Evolutionary conservation across 805 yeast genomes (phyloP).

Genomic region (Scheffersomyces amazonensis): DNA sequence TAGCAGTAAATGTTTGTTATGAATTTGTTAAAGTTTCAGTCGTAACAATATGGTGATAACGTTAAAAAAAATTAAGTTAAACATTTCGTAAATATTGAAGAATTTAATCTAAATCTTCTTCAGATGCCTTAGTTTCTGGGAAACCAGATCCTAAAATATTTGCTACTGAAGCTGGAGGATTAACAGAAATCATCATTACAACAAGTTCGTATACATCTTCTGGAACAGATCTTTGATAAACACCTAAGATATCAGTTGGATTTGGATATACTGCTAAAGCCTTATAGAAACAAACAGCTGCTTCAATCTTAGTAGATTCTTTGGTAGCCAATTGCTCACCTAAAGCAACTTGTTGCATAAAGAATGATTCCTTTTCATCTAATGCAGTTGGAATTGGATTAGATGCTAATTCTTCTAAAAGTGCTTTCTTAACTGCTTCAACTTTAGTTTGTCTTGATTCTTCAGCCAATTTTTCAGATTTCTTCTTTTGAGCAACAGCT

Average conservation of each 20-base stretch:
- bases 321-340: conserved; percentile 78
- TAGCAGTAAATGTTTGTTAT: no score
- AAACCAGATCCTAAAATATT: conserved; percentile 54
- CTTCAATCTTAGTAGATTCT: conserved; percentile 69
- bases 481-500: conserved; percentile 58
- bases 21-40: no score
- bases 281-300: conserved; percentile 90
- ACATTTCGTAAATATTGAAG: no score
- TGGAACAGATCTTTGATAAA: conserved; percentile 87
- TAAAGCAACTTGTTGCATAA: conserved; percentile 75
- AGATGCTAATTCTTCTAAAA: conserved; percentile 59
- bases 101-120: conserved; percentile 35
- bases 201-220: conserved; percentile 78
- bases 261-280: conserved; percentile 92
- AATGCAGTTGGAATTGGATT: conserved; percentile 76
- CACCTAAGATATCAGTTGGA: conserved; percentile 86
- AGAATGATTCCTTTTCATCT: conserved; percentile 69
- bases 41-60: no score
- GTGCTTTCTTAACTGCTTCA: conserved; percentile 56
- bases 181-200: conserved; percentile 84
- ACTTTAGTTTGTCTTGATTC: conserved; percentile 60
- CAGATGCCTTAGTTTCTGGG: conserved; percentile 15
- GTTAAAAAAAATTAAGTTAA: no score
- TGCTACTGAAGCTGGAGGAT: conserved; percentile 81
- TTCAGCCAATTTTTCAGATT: conserved; percentile 53